These are phyloP conservation scores for Gomphus bonarii DNA, from an alignment of 1,284 basidiomycete genomes.

Conservation along the genomic window DNA sequence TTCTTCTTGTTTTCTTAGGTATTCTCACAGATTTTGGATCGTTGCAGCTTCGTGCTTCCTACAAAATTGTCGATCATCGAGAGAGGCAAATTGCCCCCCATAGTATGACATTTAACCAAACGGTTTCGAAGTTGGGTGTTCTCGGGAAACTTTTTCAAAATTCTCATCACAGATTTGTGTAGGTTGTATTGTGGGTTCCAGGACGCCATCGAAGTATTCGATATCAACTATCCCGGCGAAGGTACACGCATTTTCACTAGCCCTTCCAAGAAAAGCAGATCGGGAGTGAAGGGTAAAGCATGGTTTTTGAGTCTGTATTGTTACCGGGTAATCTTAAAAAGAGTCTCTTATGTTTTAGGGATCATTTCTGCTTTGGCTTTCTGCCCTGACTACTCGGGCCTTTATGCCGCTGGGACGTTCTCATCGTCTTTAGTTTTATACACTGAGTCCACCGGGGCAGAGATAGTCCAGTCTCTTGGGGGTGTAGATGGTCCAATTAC, in stretches of 20 bases:
- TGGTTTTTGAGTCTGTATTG: background rate
- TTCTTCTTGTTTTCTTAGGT: background rate
- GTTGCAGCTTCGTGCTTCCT: conserved; percentile 76
- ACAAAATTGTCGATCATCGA: conserved; percentile 82
- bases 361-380: conserved; percentile 80
- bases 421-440: conserved; percentile 67
- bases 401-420: conserved; percentile 59
- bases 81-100: conserved; percentile 84
- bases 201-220: conserved; percentile 83
- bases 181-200: conserved; percentile 89
- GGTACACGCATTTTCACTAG: conserved; percentile 69
- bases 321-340: background rate
- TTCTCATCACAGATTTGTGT: background rate
- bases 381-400: conserved; percentile 51
- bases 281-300: conserved; percentile 70
- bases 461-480: conserved; percentile 53
- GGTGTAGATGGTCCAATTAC: conserved; percentile 54
- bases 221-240: conserved; percentile 61
- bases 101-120: conserved; percentile 65
- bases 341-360: conserved; percentile 33
- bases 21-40: conserved; percentile 3
- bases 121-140: conserved; percentile 49
- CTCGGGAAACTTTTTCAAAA: background rate
- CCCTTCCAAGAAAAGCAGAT: conserved; percentile 67
- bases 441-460: conserved; percentile 45